Base-by-base conservation (phyloP, 768 basidiomycete species). In the Mycena metata region DNA sequence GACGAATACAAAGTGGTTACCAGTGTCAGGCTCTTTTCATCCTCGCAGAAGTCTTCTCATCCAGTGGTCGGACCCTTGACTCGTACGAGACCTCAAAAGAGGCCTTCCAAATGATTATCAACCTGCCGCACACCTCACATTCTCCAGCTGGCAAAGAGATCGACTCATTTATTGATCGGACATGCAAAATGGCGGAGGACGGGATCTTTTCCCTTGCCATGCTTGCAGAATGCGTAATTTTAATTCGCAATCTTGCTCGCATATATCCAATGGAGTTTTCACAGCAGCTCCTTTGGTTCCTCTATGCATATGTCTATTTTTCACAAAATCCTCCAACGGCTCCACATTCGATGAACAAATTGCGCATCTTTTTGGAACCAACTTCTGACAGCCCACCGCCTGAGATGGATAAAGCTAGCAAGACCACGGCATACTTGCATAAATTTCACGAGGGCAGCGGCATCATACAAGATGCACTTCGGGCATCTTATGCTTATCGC, bases 351-450 rank as follows among this genome's bases (percentile, higher is more conserved):
- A 4, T 65, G 36, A 10, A 35, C 15, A 9, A 51, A 12, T 13
- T 66, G 4, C 58, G 57, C 0, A 9, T 52, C 8, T 66, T 67
- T 33, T 21, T 67, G 13, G 50, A 67, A 42, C 59, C 58, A 13
- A 19, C 41, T 2, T 35, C 6, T 15, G 8, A 46, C 4, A 26
- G 17, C 19, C 42, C 43, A 35, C 43, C 50, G 24, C 64, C 56
- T 1, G 19, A 3, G 15, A 7, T 65, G 49, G 42, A 45, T 24
- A 23, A n/a, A n/a, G n/a, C n/a, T n/a, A n/a, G n/a, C n/a, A n/a
- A n/a, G n/a, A n/a, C n/a, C n/a, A n/a, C n/a, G n/a, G n/a, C n/a
- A n/a, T n/a, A n/a, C n/a, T n/a, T n/a, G n/a, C n/a, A n/a, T n/a
- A n/a, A n/a, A n/a, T n/a, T n/a, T n/a, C n/a, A n/a, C n/a, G n/a